Percentiles rank a stretch among this genome's conserved stretches.
These are phyloP conservation scores for Leccinum barrowsii DNA, from an alignment of 768 basidiomycete species.

Conservation along the genomic window DNA sequence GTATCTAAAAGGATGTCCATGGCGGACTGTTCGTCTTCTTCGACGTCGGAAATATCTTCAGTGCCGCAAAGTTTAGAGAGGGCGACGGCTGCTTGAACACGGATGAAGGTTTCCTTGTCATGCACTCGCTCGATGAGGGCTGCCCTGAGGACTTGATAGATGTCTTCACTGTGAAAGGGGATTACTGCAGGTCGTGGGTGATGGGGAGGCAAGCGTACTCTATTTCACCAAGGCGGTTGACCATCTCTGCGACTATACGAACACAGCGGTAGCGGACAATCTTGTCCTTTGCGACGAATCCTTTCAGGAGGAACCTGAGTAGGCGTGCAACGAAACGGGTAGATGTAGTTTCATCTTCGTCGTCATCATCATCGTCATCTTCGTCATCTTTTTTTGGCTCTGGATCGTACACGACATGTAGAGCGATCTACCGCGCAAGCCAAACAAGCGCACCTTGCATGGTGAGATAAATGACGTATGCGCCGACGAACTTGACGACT, in stretches of 20 bases:
- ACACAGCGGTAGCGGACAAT: constrained; percentile 76
- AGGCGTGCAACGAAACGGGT: constrained; percentile 67
- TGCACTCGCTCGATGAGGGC: constrained; percentile 66
- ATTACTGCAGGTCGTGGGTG: neutral
- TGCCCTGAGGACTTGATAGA: constrained; percentile 59
- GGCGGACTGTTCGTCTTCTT: constrained; percentile 43
- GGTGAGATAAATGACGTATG: constrained; percentile 71
- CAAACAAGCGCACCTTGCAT: constrained; percentile 57
- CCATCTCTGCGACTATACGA: constrained; percentile 74
- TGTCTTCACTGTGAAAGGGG: constrained; percentile 57
- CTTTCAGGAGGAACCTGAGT: constrained; percentile 69
- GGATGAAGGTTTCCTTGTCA: constrained; percentile 76
- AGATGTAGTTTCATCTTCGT: constrained; percentile 64
- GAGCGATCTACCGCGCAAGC: neutral
- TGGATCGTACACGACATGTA: constrained; percentile 13
- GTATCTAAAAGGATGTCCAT: constrained; percentile 63
- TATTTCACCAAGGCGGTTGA: constrained; percentile 76
- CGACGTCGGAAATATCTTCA: constrained; percentile 59
- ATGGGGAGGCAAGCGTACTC: constrained; percentile 52
- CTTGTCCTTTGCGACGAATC: constrained; percentile 86
- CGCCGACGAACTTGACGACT: constrained; percentile 76
- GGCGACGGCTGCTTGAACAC: constrained; percentile 77
- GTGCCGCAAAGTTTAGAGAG: constrained; percentile 72
- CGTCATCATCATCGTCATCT: constrained; percentile 39
- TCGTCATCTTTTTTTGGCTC: constrained; percentile 35